Base-by-base conservation (phyloP, 2,329 filamentous ascomycete species). In the Botrytis hyacinthi region DNA sequence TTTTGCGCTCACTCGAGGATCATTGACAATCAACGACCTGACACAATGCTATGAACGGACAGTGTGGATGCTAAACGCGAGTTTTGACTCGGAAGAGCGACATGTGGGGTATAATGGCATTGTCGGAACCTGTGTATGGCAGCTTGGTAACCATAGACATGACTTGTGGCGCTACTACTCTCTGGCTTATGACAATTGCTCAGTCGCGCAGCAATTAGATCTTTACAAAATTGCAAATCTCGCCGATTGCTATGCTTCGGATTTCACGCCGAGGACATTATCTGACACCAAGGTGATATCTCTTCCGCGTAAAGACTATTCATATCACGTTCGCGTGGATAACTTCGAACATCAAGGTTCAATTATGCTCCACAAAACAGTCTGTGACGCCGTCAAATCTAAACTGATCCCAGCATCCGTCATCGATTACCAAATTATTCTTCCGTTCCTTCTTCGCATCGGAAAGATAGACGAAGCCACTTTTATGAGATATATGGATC, bases 401-500 rank as follows among this genome's bases (percentile, higher is more conserved):
- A 16, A 40, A 18, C 9, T 46, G 12, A 14, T 65, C 10, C 62
- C 62, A 32, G 37, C 62, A 65, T 14, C 16, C 3, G 5, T 46
- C 16, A 18, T 65, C 0, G 26, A 65, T 22, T 65, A 46, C n/a
- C 40, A 65, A 16, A 65, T 65, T 6, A 10, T 65, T 40, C 26
- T 65, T 29, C 62, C 62, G 46, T 40, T 65, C n/a, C 62, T 65
- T n/a, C 62, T 65, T 20, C 62, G 62, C 4, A 65, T 20, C 10
- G 26, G 26, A 4, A 9, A 29, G n/a, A 65, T 65, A 32, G 40
- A 65, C 3, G n/a, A 26, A 20, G n/a, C 62, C 4, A 32, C 20
- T 16, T 66, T 48, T 5, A 9, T 66, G 18, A 26, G 9, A 29
- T 48, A 66, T n/a, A 35, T 48, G 42, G 42, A 66, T 20, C 42